phyloP scores from a whole-genome alignment of 1,139 yeast genomes.

The Magnusiomyces paraingens region DNA sequence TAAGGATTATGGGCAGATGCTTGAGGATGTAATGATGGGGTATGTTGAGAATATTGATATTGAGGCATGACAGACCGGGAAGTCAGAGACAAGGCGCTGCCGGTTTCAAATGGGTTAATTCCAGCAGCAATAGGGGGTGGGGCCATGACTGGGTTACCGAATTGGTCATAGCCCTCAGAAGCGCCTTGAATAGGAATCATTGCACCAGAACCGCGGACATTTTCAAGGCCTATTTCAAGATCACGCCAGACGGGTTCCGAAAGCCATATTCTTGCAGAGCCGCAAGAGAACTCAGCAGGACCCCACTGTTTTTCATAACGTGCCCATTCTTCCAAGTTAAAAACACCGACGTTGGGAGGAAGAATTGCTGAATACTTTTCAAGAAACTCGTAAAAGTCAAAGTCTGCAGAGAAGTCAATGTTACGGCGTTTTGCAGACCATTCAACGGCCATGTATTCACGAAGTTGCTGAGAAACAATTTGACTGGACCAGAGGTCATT shows the following conservation, averaged over 20 bases:
- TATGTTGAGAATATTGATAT: neutral
- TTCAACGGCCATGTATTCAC: constrained; percentile 33
- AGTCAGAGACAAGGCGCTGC: neutral
- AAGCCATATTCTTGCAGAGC: constrained; percentile 34
- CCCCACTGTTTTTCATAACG: constrained; percentile 31
- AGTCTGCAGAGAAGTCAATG: constrained; percentile 37
- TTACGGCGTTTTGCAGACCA: constrained; percentile 34
- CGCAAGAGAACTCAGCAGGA: constrained; percentile 32
- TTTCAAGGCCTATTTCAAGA: constrained; percentile 31
- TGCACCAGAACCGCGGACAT: constrained; percentile 17
- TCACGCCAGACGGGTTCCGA: constrained; percentile 35
- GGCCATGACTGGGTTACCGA: neutral
- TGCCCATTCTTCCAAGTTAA: constrained; percentile 35
- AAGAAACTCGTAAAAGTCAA: constrained; percentile 35
- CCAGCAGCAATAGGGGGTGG: neutral
- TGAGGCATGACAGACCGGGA: neutral
- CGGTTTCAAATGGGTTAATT: constrained; percentile 12
- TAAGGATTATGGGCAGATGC: neutral
- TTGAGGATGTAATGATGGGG: neutral
- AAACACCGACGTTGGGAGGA: constrained; percentile 30
- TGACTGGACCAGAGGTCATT: constrained; percentile 33
- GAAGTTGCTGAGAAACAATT: constrained; percentile 33
- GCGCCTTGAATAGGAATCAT: constrained; percentile 9
- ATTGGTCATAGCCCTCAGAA: neutral
- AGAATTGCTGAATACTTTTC: constrained; percentile 32